Percentiles rank a stretch among this genome's conserved stretches.
These are phyloP conservation scores for Alternaria burnsii DNA, from an alignment of 2,329 filamentous ascomycete genomes.

Conservation along the genomic window DNA sequence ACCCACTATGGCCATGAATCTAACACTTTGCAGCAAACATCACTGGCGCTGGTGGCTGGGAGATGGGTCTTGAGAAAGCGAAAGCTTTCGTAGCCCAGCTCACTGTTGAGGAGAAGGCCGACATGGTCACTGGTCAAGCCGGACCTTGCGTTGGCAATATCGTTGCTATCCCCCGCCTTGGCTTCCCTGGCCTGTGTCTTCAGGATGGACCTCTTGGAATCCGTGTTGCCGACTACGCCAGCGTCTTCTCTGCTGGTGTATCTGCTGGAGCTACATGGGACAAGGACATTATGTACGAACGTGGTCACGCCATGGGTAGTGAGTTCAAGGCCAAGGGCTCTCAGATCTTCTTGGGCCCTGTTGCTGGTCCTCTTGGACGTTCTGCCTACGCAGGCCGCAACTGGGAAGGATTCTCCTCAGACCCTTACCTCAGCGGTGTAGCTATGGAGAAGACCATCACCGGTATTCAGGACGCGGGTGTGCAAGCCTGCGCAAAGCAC, in stretches of 20 bases:
- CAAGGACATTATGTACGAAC: slow-evolving; percentile 47
- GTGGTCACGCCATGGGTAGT: slow-evolving; percentile 50
- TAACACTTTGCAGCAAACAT: slow-evolving; percentile 53
- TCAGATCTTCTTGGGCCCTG: slow-evolving; percentile 60
- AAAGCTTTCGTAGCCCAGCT: slow-evolving; percentile 43
- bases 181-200: slow-evolving; percentile 53
- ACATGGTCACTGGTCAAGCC: slow-evolving; percentile 52
- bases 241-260: slow-evolving; percentile 52
- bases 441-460: slow-evolving; percentile 52
- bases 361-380: slow-evolving; percentile 56
- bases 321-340: slow-evolving; percentile 50
- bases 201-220: slow-evolving; percentile 52
- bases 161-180: slow-evolving; percentile 49
- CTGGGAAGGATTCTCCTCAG: slow-evolving; percentile 56
- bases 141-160: slow-evolving; percentile 65
- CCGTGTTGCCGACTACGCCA: slow-evolving; percentile 46
- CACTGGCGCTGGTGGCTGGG: slow-evolving; percentile 44
- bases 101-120: slow-evolving; percentile 44
- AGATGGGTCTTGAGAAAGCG: slow-evolving; percentile 44
- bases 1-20: background rate
- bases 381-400: slow-evolving; percentile 54
- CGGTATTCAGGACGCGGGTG: slow-evolving; percentile 53
- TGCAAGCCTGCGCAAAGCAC: slow-evolving; percentile 60
- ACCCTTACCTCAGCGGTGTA: slow-evolving; percentile 57
- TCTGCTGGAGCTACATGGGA: slow-evolving; percentile 53